Conservation (phyloP, 2,329 filamentous ascomycete species). For the Penicillium aurantiogriseum region DNA sequence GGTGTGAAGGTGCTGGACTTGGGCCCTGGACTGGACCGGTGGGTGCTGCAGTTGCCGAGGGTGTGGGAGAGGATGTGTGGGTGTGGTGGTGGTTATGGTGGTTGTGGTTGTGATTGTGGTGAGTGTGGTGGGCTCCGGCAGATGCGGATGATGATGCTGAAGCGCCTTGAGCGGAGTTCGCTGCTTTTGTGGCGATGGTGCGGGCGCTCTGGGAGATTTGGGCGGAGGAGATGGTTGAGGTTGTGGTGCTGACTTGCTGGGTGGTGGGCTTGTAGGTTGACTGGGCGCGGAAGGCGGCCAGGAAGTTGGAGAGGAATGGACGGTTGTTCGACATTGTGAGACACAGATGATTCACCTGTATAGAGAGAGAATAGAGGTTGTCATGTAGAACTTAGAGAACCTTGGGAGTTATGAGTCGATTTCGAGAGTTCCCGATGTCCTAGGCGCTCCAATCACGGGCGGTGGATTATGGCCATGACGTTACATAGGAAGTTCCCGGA, state of each 20-base stretch:
- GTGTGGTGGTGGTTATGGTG: constrained; percentile 5
- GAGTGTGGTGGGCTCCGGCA: constrained; percentile 14
- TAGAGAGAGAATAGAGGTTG: neutral
- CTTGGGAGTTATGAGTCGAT: constrained; percentile 9
- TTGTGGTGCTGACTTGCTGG: constrained; percentile 30
- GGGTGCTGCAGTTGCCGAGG: constrained; percentile 8
- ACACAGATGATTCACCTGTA: neutral
- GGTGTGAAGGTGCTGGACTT: constrained; percentile 36
- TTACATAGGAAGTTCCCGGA: constrained; percentile 20
- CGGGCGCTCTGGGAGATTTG: constrained; percentile 45
- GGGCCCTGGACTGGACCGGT: constrained; percentile 14
- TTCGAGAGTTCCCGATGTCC: constrained; percentile 7
- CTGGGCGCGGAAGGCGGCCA: constrained; percentile 66
- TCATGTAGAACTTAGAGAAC: constrained; percentile 2
- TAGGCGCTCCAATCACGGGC: constrained; percentile 19
- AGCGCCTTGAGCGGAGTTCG: constrained; percentile 14
- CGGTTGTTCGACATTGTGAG: constrained; percentile 62
- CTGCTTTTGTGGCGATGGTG: constrained; percentile 50
- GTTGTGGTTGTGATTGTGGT: constrained; percentile 37
- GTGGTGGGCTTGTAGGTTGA: constrained; percentile 58
- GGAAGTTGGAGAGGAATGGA: constrained; percentile 66
- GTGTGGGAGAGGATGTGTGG: constrained; percentile 17
- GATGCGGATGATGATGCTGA: constrained; percentile 7
- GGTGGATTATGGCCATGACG: constrained; percentile 23
- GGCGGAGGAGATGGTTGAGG: constrained; percentile 40